Evolutionary conservation across 805 yeast genomes (phyloP), one percentile per base, ranked within the genome.

Genomic region (Starmera pachycereana): DNA sequence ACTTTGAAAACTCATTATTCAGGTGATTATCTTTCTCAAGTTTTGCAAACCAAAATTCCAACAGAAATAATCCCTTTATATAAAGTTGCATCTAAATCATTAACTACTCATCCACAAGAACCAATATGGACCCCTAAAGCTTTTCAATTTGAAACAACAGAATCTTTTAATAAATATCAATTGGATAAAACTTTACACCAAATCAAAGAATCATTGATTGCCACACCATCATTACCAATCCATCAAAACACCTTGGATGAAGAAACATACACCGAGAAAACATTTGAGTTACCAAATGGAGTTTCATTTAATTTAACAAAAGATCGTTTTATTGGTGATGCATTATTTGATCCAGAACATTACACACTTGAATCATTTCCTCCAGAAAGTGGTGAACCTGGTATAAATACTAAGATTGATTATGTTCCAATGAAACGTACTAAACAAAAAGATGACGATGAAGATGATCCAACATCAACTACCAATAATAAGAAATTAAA

Each of bases 271-370:
- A 49, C 65, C 9, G 50, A 53, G 29, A 57, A 88, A 47, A 59
- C 69, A 27, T 81, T 80, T 53, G 95, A 87, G 60, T 64, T 85
- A 12, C 90, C 94, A 13, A 75, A 81, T 51, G 94, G 94, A 1
- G 78, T 81, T 48, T 68, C 74, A 27, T 55, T 82, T 13, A 76
- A 76, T 35, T 71, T 82, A 42, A 74, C 74, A 4, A 60, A 65
- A 33, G 82, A 78, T 47, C 67, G 95, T 42, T 78, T 65, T 45
- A 60, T 84, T 44, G 82, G 82, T 1, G 92, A 88, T 53, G 67
- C 82, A n/a, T 54, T 89, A 38, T 86, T 88, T 54, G 71, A 67
- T 36, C 90, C 94, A 4, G 58, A 59, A 8, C 56, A 64, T 31
- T 71, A 71, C 42, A 62, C 62, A 58, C 44, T 62, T 10, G 59